These are phyloP conservation scores for Metarhizium robertsii DNA, from an alignment of 2,329 filamentous ascomycete species.

Conservation along the genomic window DNA sequence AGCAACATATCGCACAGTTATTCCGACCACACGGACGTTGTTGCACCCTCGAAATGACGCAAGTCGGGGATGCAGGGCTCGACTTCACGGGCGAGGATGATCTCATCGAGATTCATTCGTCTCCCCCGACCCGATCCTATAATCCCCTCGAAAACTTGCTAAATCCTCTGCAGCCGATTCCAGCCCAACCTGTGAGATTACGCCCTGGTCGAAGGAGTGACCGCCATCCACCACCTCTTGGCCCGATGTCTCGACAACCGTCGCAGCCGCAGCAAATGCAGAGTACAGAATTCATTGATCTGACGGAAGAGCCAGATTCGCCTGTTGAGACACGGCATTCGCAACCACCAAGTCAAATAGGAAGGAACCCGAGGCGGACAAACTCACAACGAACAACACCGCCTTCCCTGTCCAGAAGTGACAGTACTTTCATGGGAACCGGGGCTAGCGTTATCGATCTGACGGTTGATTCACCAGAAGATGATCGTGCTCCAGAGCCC, in stretches of 20 bases:
- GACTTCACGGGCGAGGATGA: slow-evolving; percentile 20
- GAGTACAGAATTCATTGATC: slow-evolving; percentile 32
- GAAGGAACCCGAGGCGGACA: slow-evolving; percentile 31
- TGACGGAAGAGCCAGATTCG: slow-evolving; percentile 42
- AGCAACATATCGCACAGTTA: background rate
- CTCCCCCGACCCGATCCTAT: background rate
- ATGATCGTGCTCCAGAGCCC: slow-evolving; percentile 15
- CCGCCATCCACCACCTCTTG: background rate
- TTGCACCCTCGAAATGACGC: slow-evolving; percentile 8
- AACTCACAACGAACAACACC: slow-evolving; percentile 30
- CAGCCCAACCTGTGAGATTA: background rate
- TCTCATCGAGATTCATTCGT: slow-evolving; percentile 22
- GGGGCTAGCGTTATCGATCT: slow-evolving; percentile 38
- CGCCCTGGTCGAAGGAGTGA: background rate
- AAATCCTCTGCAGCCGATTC: slow-evolving; percentile 2
- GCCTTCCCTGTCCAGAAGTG: slow-evolving; percentile 33
- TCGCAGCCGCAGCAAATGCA: slow-evolving; percentile 4
- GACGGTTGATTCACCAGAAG: slow-evolving; percentile 35
- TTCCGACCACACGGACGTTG: background rate
- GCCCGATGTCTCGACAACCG: background rate
- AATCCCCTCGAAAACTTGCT: slow-evolving; percentile 7
- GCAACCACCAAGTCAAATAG: slow-evolving; percentile 11
- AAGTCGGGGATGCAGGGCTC: slow-evolving; percentile 8
- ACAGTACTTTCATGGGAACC: slow-evolving; percentile 30
- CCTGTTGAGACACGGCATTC: slow-evolving; percentile 26